Conservation (phyloP, 2,329 filamentous ascomycete genomes). For the Fusarium albosuccineum region DNA sequence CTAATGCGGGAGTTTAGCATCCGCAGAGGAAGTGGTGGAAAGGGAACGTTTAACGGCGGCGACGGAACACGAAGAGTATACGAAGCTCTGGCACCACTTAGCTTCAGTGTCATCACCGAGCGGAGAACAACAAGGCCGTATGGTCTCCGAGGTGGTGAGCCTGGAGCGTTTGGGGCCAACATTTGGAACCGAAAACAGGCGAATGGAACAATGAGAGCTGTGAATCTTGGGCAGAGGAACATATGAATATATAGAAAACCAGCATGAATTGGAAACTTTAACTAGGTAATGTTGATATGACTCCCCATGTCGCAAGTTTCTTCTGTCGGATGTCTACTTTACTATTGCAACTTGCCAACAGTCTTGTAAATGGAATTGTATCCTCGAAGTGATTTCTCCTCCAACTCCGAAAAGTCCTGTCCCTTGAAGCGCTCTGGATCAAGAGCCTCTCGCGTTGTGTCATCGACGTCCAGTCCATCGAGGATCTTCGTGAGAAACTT, state of each 20-base stretch:
- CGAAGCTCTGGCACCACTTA: constrained; percentile 81
- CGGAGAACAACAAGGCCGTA: constrained; percentile 81
- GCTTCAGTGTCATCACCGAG: constrained; percentile 83
- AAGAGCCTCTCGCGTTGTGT: constrained; percentile 18
- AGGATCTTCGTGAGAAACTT: constrained; percentile 32
- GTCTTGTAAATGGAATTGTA: constrained; percentile 46
- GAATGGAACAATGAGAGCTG: constrained; percentile 50
- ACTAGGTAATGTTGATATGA: too few relatives aligned
- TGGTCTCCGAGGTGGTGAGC: constrained; percentile 77
- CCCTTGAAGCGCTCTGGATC: constrained; percentile 36
- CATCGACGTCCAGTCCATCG: constrained; percentile 27
- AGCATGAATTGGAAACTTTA: too few relatives aligned
- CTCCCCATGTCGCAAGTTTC: too few relatives aligned
- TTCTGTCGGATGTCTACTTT: too few relatives aligned
- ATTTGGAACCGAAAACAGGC: constrained; percentile 66
- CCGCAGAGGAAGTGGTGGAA: constrained; percentile 61
- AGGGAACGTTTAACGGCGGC: constrained; percentile 75
- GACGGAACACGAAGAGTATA: constrained; percentile 84
- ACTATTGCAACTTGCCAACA: constrained; percentile 1
- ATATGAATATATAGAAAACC: background rate
- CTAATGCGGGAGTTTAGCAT: constrained; percentile 48
- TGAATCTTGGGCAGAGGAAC: constrained; percentile 27
- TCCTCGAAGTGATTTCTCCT: constrained; percentile 33
- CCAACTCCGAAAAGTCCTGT: constrained; percentile 16
- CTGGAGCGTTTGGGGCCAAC: constrained; percentile 76